Percentiles rank a stretch among this genome's conserved stretches.
Conservation (phyloP, 2,329 filamentous ascomycete species). For the Epichloe gansuensis region DNA sequence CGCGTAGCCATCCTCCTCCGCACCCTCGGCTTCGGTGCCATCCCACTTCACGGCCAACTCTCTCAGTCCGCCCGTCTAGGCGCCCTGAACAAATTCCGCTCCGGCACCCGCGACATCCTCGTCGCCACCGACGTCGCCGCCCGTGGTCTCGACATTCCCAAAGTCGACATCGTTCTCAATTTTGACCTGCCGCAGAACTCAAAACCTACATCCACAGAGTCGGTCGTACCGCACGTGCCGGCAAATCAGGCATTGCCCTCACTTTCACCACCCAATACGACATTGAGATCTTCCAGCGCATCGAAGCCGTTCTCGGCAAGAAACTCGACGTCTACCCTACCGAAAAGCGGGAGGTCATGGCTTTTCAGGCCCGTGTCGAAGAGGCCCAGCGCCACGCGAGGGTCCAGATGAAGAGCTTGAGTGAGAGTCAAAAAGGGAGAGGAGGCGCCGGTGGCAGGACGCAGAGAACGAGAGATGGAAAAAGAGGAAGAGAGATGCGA, state of each 20-base stretch:
- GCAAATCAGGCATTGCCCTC: constrained; percentile 71
- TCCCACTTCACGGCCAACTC: constrained; percentile 86
- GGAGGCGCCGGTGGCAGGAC: constrained; percentile 31
- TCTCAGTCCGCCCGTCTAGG: constrained; percentile 78
- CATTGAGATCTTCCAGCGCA: constrained; percentile 65
- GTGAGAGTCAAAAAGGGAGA: constrained; percentile 51
- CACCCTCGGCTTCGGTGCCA: constrained; percentile 75
- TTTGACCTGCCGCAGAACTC: constrained; percentile 73
- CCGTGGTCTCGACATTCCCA: constrained; percentile 82
- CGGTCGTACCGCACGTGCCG: constrained; percentile 76
- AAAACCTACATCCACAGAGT: constrained; percentile 85
- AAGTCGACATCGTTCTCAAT: constrained; percentile 81
- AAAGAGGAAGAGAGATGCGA: constrained; percentile 43
- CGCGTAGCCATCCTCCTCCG: constrained; percentile 73
- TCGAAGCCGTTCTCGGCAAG: constrained; percentile 71
- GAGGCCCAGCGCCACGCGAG: constrained; percentile 75
- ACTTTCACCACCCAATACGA: constrained; percentile 82
- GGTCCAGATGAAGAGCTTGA: constrained; percentile 67
- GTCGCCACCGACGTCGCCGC: constrained; percentile 92
- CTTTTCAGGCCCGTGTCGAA: constrained; percentile 64
- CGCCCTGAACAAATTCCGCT: constrained; percentile 80
- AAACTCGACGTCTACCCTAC: constrained; percentile 58
- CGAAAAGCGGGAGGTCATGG: constrained; percentile 74
- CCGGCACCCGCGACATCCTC: constrained; percentile 69
- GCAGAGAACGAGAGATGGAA: constrained; percentile 25